A percentile compares a stretch with the other conserved stretches of the same genome.
phyloP scores from a whole-genome alignment of 2,329 filamentous ascomycete species.

The Stromatinia cepivora region DNA sequence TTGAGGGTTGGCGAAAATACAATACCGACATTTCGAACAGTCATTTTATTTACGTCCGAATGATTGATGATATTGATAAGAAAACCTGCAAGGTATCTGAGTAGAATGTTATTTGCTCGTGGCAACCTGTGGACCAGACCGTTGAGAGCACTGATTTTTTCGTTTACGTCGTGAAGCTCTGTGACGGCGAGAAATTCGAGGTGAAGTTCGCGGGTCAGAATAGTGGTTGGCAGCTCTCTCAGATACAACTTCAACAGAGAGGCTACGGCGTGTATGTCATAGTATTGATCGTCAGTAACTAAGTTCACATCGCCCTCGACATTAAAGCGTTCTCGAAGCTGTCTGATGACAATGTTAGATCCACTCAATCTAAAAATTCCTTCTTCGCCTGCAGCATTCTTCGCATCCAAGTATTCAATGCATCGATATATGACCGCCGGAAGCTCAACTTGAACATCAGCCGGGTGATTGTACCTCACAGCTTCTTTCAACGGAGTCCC shows the following conservation, averaged over 20 bases:
- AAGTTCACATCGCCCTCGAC: slow-evolving; percentile 88
- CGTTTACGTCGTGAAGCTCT: slow-evolving; percentile 70
- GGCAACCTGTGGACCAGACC: slow-evolving; percentile 80
- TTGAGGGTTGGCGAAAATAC: slow-evolving; percentile 97
- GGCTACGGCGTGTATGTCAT: slow-evolving; percentile 94
- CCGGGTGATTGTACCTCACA: slow-evolving; percentile 74
- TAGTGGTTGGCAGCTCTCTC: slow-evolving; percentile 85
- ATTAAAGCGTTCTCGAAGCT: slow-evolving; percentile 90
- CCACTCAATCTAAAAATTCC: slow-evolving; percentile 96
- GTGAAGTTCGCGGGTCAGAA: slow-evolving; percentile 87
- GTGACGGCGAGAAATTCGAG: slow-evolving; percentile 83
- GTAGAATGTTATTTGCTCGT: slow-evolving; percentile 73
- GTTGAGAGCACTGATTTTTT: slow-evolving; percentile 76
- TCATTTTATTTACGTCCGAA: slow-evolving; percentile 94
- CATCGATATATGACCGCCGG: slow-evolving; percentile 94
- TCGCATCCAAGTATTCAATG: slow-evolving; percentile 85
- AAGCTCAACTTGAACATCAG: slow-evolving; percentile 71
- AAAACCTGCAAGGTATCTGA: slow-evolving; percentile 84
- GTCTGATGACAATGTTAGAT: slow-evolving; percentile 93
- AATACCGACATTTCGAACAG: slow-evolving; percentile 93
- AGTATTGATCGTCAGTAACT: slow-evolving; percentile 76
- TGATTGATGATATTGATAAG: slow-evolving; percentile 92
- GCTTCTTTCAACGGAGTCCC: slow-evolving; percentile 84
- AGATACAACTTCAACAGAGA: slow-evolving; percentile 93
- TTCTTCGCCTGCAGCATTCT: slow-evolving; percentile 81